phyloP scores from a whole-genome alignment of 164 flowering plant genomes.

The Malania oleifera region DNA sequence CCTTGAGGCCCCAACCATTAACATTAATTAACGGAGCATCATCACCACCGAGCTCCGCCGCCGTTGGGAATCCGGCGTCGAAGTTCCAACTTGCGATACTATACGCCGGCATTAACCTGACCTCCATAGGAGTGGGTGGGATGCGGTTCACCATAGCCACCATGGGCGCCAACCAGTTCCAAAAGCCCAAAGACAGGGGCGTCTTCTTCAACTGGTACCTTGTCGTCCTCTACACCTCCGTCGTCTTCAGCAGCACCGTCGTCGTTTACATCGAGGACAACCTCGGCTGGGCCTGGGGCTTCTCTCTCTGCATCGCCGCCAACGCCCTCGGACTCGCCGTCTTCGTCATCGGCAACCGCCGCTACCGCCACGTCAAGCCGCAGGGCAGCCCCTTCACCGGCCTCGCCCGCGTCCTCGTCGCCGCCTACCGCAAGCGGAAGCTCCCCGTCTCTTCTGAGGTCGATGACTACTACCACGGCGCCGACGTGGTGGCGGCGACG shows the following conservation, averaged over 20 bases:
- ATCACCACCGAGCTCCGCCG: too few species aligned
- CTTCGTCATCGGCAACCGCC: slow-evolving; percentile 29
- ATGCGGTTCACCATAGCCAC: slow-evolving; percentile 32
- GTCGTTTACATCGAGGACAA: slow-evolving; percentile 40
- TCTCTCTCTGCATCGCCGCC: slow-evolving; percentile 24
- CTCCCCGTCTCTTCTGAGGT: slow-evolving; percentile 8
- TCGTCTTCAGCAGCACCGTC: slow-evolving; percentile 20
- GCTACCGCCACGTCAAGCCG: slow-evolving; percentile 28
- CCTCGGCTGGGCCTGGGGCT: slow-evolving; percentile 42
- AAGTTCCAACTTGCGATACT: slow-evolving; percentile 27
- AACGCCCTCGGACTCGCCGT: slow-evolving; percentile 26
- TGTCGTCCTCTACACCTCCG: slow-evolving; percentile 24
- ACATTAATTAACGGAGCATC: too few species aligned
- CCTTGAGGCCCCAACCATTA: slow-evolving; percentile 38
- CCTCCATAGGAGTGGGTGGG: slow-evolving; percentile 36
- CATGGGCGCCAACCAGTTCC: slow-evolving; percentile 48
- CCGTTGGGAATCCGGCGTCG: too few species aligned
- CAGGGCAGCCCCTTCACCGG: slow-evolving; percentile 36
- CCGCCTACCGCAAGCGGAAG: slow-evolving; percentile 28
- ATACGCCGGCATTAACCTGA: slow-evolving; percentile 30
- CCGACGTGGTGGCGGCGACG: background rate
- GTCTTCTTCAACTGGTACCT: slow-evolving; percentile 46
- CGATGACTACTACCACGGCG: slow-evolving; percentile 26
- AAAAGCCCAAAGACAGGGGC: slow-evolving; percentile 23
- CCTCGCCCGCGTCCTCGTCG: slow-evolving; percentile 38